Percentiles rank a stretch among this genome's conserved stretches.
Conservation (phyloP, 75 land plant species). For the Selaginella moellendorffii region DNA sequence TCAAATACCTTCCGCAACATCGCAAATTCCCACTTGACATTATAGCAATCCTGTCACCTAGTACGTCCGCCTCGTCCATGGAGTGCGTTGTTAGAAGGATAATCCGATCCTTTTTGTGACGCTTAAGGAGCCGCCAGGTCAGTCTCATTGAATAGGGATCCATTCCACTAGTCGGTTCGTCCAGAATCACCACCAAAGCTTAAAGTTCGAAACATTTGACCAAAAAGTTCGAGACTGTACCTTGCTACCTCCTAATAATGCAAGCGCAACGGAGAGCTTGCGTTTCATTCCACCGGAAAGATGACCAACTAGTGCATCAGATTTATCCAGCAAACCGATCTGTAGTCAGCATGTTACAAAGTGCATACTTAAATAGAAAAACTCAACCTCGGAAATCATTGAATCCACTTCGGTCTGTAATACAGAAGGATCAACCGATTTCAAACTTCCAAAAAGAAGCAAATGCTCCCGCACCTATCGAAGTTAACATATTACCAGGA, state of each 20-base stretch:
- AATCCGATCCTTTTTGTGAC: conserved; percentile 60
- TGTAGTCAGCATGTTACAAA: conserved; percentile 5
- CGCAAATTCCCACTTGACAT: conserved; percentile 75
- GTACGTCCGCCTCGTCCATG: conserved; percentile 91
- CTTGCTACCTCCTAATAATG: conserved; percentile 63
- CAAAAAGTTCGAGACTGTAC: conserved; percentile 16
- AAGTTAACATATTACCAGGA: conserved; percentile 6
- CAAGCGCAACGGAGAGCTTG: conserved; percentile 66
- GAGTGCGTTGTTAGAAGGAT: conserved; percentile 86
- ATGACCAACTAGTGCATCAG: conserved; percentile 37
- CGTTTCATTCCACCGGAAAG: conserved; percentile 93
- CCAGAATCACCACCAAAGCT: conserved; percentile 59
- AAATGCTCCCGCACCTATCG: conserved; percentile 55
- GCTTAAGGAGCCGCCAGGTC: conserved; percentile 78
- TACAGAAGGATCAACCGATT: conserved; percentile 47
- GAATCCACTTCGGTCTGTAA: conserved; percentile 34
- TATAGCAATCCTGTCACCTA: conserved; percentile 92
- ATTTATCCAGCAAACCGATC: conserved; percentile 66
- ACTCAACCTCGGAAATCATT: conserved; percentile 53
- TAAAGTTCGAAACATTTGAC: neutral
- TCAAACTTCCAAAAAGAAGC: conserved; percentile 62
- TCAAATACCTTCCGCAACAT: conserved; percentile 80
- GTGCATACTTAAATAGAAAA: neutral
- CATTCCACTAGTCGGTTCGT: conserved; percentile 96
- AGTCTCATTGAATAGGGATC: conserved; percentile 90